Evolutionary conservation across 768 basidiomycete genomes (phyloP).

Genomic region (Auricularia sp.): DNA sequence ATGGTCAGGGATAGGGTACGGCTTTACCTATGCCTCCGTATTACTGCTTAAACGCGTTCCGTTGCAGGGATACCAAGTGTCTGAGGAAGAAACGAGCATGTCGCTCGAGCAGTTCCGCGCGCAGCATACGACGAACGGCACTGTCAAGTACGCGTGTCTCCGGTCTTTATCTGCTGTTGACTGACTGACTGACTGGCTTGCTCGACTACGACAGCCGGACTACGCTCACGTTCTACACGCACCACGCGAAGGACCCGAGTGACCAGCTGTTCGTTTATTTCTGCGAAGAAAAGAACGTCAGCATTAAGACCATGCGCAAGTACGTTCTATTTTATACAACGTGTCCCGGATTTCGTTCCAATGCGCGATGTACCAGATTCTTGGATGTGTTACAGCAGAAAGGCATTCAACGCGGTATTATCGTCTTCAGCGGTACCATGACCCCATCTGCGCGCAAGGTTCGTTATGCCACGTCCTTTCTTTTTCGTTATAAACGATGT

Average conservation of each 20-base stretch:
- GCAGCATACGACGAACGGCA: slow-evolving; percentile 58
- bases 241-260: slow-evolving; percentile 47
- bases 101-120: slow-evolving; percentile 68
- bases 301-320: slow-evolving; percentile 98
- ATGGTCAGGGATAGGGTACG: slow-evolving; percentile 88
- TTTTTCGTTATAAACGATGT: slow-evolving; percentile 4
- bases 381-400: slow-evolving; percentile 87
- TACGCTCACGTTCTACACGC: slow-evolving; percentile 85
- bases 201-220: slow-evolving; percentile 49
- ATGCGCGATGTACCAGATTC: slow-evolving; percentile 39
- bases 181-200: background rate
- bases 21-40: slow-evolving; percentile 9
- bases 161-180: too few species aligned
- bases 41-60: slow-evolving; percentile 10
- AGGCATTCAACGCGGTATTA: slow-evolving; percentile 79
- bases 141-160: slow-evolving; percentile 61
- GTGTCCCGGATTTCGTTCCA: background rate
- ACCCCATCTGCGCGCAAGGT: slow-evolving; percentile 95
- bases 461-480: slow-evolving; percentile 11
- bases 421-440: slow-evolving; percentile 94
- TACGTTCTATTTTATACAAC: slow-evolving; percentile 29
- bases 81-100: slow-evolving; percentile 90
- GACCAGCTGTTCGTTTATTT: slow-evolving; percentile 93
- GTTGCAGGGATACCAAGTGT: slow-evolving; percentile 78
- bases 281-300: slow-evolving; percentile 90